Base-by-base conservation (phyloP, 2,329 filamentous ascomycete species). In the Cercospora sesami region DNA sequence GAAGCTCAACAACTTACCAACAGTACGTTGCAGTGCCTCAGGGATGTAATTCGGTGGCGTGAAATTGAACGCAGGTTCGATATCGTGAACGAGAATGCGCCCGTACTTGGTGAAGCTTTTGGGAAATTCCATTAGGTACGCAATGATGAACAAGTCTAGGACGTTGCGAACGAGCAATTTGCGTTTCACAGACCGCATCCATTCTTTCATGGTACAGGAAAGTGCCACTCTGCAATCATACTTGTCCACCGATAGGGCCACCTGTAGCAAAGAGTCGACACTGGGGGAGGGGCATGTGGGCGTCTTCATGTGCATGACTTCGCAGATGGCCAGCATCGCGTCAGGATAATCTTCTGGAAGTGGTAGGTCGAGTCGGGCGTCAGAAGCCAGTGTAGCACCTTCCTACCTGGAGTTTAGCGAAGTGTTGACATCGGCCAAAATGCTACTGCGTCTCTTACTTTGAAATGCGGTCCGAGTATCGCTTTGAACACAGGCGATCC, bases 391-490 rank as follows among this genome's bases (percentile, higher is more conserved):
- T 2, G 36, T 60, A 8, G 7, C 1, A 1, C 65, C 68, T 45
- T 70, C 58, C 58, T 60, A 3, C 6, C 9, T 12, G 4, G 2
- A 6, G 9, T 23, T 51, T 6, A 51, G 45, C 45, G 18, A 68
- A 70, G 28, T 60, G 57, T 33, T 14, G 31, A 33, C 3, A 33
- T 33, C 10, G 10, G 31, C 14, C 31, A 12, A 10, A 5, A 12
- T 12, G 31, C 31, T 33, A 4, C 10, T 33, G 5, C 5, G 10
- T 33, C 31, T 33, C 42, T 21, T 59, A 60, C 63, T 26, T 30
- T 36, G 18, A 68, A 70, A 33, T 60, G 57, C 9, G 68, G 66
- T 1, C 59, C 31, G 16, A 70, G 67, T 63, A 70, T 70, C 14
- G 63, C 66, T 14, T 66, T 63, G 53, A 70, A 70, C 12, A 69